Evolutionary conservation across 2,329 filamentous ascomycete genomes (phyloP).

Genomic region (Aspergillus tamarii): DNA sequence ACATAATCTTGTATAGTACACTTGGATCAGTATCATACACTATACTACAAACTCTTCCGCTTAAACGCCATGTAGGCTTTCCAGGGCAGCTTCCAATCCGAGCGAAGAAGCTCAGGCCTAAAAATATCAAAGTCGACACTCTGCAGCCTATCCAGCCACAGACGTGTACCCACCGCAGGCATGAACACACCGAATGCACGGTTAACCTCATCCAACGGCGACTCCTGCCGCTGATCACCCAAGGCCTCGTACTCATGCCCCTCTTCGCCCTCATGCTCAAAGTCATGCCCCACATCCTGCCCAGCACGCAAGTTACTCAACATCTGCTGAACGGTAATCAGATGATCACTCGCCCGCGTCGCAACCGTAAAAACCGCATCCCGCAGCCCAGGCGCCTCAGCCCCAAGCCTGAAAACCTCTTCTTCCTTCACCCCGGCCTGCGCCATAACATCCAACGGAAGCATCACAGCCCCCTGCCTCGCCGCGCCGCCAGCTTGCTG

Average conservation of each 20-base stretch:
- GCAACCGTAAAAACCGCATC: conserved; percentile 93
- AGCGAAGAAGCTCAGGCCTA: conserved; percentile 62
- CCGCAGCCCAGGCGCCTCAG: conserved; percentile 75
- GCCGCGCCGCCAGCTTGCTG: conserved; percentile 45
- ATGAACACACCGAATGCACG: conserved; percentile 78
- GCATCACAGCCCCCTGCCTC: conserved; percentile 68
- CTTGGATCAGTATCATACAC: background rate
- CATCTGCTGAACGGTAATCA: conserved; percentile 94
- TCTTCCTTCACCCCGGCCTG: conserved; percentile 81
- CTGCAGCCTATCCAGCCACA: conserved; percentile 80
- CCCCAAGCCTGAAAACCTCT: conserved; percentile 80
- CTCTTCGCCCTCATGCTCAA: conserved; percentile 81
- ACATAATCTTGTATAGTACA: conserved; percentile 9
- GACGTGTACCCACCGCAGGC: conserved; percentile 73
- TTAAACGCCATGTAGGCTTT: conserved; percentile 67
- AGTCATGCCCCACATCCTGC: conserved; percentile 77
- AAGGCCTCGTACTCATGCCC: conserved; percentile 59
- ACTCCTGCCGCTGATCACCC: conserved; percentile 23
- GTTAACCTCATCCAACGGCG: conserved; percentile 58
- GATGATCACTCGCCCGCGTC: conserved; percentile 90
- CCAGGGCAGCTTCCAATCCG: conserved; percentile 86
- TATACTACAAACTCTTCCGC: conserved; percentile 52
- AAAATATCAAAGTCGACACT: conserved; percentile 83
- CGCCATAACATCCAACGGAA: conserved; percentile 90
- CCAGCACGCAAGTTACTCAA: conserved; percentile 76